phyloP scores from a whole-genome alignment of 2,329 filamentous ascomycete genomes.

The Colletotrichum higginsianum region DNA sequence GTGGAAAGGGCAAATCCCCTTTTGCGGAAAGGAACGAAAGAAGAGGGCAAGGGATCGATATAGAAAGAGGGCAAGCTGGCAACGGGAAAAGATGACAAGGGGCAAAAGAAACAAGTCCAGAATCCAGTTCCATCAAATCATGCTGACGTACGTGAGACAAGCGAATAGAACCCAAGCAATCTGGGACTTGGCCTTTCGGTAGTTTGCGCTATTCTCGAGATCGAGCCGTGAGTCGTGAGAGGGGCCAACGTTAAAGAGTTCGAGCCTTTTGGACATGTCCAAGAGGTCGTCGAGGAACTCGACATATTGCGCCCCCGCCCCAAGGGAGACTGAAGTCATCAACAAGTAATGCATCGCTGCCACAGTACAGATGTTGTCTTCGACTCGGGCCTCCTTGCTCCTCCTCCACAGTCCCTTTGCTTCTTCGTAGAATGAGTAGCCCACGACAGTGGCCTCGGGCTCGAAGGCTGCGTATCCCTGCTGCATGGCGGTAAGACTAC shows the following conservation, averaged over 20 bases:
- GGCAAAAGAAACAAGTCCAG: too few relatives aligned
- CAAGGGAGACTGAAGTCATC: not conserved
- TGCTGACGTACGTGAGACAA: not conserved
- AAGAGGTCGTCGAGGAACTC: not conserved
- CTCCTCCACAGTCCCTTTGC: not conserved
- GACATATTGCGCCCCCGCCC: not conserved
- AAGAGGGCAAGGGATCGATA: not conserved
- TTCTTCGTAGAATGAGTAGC: not conserved
- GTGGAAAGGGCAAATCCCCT: too few relatives aligned
- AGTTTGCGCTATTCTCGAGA: not conserved
- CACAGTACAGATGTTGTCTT: not conserved
- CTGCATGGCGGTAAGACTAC: not conserved
- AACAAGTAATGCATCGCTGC: not conserved
- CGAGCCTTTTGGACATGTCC: not conserved
- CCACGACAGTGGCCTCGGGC: not conserved
- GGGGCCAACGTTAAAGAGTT: not conserved
- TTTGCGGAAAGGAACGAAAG: not conserved
- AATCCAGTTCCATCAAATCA: not conserved
- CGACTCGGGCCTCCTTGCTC: not conserved
- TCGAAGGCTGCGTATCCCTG: not conserved
- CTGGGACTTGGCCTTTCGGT: not conserved
- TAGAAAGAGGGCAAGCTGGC: not conserved
- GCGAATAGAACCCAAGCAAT: conserved; percentile 5
- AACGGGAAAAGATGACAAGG: not conserved
- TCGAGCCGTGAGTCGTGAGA: not conserved